Evolutionary conservation across 495 filamentous ascomycete species (phyloP).

Genomic region (Neurospora terricola): DNA sequence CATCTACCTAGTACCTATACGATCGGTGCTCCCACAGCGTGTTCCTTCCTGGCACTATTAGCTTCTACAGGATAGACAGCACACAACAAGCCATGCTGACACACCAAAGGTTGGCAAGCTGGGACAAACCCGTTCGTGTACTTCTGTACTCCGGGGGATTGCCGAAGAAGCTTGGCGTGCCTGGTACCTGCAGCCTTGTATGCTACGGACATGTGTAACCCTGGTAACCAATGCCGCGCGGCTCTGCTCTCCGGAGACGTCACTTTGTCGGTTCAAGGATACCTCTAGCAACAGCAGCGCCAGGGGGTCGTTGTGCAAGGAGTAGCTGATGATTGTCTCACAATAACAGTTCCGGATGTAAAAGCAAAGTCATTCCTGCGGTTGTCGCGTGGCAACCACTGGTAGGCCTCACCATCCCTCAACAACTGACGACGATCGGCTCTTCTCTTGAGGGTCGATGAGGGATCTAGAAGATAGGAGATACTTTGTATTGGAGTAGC

Average conservation of each 20-base stretch:
- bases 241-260: not conserved
- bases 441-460: not conserved
- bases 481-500: not conserved
- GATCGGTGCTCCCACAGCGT: not conserved
- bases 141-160: not conserved
- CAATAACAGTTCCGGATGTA: not conserved
- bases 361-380: not conserved
- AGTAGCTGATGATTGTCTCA: not conserved
- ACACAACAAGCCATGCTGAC: not conserved
- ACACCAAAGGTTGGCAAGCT: not conserved
- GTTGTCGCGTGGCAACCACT: not conserved
- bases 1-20: not conserved
- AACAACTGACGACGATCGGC: not conserved
- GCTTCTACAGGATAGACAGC: not conserved
- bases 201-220: not conserved
- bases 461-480: not conserved
- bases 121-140: not conserved
- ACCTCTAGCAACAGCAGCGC: not conserved
- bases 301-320: not conserved
- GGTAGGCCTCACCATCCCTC: not conserved
- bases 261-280: not conserved
- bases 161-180: not conserved
- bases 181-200: not conserved
- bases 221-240: not conserved
- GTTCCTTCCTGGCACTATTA: not conserved